phyloP scores from a whole-genome alignment of 2,329 filamentous ascomycete species.

The Blumeriella jaapii region DNA sequence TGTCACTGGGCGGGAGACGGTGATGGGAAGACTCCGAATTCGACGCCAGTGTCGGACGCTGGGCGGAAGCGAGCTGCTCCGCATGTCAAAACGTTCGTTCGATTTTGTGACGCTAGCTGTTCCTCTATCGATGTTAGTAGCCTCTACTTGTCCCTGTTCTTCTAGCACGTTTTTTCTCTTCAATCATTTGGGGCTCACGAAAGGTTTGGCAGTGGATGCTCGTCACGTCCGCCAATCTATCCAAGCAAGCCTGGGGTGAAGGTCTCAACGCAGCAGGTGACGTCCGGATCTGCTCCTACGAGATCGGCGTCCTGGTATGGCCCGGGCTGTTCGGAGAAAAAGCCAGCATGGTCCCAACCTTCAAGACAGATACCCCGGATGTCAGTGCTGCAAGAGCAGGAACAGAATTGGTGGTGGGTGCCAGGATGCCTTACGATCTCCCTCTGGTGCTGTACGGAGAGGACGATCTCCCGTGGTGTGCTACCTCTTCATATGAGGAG shows the following conservation, averaged over 20 bases:
- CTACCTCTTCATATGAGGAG: slow-evolving; percentile 44
- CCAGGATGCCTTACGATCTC: slow-evolving; percentile 74
- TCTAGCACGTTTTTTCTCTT: no score
- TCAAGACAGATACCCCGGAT: slow-evolving; percentile 46
- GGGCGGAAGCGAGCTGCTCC: slow-evolving; percentile 63
- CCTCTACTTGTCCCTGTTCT: no score
- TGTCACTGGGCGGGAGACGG: slow-evolving; percentile 64
- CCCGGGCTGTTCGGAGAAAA: slow-evolving; percentile 43
- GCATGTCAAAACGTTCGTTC: slow-evolving; percentile 82
- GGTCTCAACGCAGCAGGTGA: slow-evolving; percentile 42
- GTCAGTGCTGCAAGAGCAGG: slow-evolving; percentile 20
- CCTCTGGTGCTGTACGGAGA: slow-evolving; percentile 55
- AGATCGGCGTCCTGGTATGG: slow-evolving; percentile 77
- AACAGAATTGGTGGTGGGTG: slow-evolving; percentile 41
- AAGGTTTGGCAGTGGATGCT: slow-evolving; percentile 52
- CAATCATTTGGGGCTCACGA: neutral
- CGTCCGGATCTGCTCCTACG: slow-evolving; percentile 67
- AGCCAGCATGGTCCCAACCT: slow-evolving; percentile 54
- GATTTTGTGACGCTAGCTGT: slow-evolving; percentile 34
- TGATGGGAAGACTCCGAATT: slow-evolving; percentile 9
- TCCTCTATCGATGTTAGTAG: slow-evolving; percentile 9
- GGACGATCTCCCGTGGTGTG: slow-evolving; percentile 67
- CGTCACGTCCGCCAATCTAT: slow-evolving; percentile 82
- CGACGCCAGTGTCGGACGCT: slow-evolving; percentile 32
- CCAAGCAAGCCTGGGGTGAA: slow-evolving; percentile 81